Percentiles rank a stretch among this genome's conserved stretches.
phyloP scores from a whole-genome alignment of 2,329 filamentous ascomycete species.

The Fusarium sp. region DNA sequence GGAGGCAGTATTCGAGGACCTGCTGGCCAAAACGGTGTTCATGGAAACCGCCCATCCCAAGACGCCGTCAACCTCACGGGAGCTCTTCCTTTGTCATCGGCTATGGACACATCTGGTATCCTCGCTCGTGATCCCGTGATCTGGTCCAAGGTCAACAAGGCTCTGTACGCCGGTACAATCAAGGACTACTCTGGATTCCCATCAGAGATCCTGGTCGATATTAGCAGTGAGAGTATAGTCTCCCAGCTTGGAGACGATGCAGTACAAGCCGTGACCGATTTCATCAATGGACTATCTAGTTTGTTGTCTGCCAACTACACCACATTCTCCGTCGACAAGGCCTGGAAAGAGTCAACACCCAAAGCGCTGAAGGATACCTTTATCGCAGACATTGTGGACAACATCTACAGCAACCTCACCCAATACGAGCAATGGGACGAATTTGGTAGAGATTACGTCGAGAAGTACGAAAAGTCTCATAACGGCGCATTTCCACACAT shows the following conservation, averaged over 20 bases:
- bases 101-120: constrained; percentile 56
- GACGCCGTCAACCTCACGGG: constrained; percentile 58
- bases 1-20: constrained; percentile 61
- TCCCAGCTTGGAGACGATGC: background rate
- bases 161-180: constrained; percentile 2
- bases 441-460: constrained; percentile 7
- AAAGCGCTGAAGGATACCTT: rapidly evolving
- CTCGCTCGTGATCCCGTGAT: constrained; percentile 8
- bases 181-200: constrained; percentile 9
- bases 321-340: background rate
- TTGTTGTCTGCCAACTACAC: background rate
- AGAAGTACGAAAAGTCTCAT: constrained; percentile 10
- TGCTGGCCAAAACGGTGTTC: constrained; percentile 59
- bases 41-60: constrained; percentile 61
- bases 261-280: background rate
- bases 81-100: constrained; percentile 59
- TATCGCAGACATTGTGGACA: background rate
- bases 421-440: constrained; percentile 21
- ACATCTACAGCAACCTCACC: constrained; percentile 10
- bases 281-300: background rate
- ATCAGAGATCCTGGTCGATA: background rate
- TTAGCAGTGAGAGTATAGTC: background rate
- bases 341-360: constrained; percentile 9
- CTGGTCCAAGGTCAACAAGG: constrained; percentile 11
- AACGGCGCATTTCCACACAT: constrained; percentile 20